Conservation (phyloP, 176 grass and related monocot species). For the Urochloa ruziziensis region DNA sequence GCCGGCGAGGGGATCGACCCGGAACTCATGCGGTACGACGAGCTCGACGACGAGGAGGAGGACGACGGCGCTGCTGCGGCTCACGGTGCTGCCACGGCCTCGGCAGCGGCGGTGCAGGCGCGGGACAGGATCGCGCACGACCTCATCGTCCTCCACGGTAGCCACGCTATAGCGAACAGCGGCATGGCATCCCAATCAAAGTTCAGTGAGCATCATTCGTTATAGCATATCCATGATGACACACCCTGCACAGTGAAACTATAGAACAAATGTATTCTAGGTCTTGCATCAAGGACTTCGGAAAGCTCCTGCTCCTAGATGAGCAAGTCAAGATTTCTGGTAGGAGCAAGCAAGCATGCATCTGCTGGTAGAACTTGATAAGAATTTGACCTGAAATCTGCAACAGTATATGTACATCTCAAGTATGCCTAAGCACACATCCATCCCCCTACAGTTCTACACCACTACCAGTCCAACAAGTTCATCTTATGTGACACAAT, state of each 20-base stretch:
- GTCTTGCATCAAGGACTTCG: background rate
- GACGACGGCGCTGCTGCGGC: too few species aligned
- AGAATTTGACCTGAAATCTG: background rate
- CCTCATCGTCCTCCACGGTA: slow-evolving; percentile 54
- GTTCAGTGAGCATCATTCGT: background rate
- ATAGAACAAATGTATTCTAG: too few species aligned
- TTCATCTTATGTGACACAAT: background rate
- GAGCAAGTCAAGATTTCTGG: background rate
- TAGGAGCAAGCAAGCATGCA: too few species aligned
- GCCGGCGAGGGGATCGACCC: slow-evolving; percentile 40
- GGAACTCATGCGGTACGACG: slow-evolving; percentile 22
- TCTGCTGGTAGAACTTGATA: background rate
- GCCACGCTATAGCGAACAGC: background rate
- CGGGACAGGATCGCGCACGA: slow-evolving; percentile 67
- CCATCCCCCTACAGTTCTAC: too few species aligned
- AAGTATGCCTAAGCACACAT: too few species aligned
- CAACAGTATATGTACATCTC: background rate
- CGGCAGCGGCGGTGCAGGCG: slow-evolving; percentile 34
- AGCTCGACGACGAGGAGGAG: slow-evolving; percentile 39
- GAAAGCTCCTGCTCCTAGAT: background rate
- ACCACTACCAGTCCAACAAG: background rate
- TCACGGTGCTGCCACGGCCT: slow-evolving; percentile 26
- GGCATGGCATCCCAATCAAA: too few species aligned
- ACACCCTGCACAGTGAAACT: background rate
- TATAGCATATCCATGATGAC: background rate